Evolutionary conservation across 2,329 filamentous ascomycete species (phyloP).

Genomic region (Fusarium albidum): DNA sequence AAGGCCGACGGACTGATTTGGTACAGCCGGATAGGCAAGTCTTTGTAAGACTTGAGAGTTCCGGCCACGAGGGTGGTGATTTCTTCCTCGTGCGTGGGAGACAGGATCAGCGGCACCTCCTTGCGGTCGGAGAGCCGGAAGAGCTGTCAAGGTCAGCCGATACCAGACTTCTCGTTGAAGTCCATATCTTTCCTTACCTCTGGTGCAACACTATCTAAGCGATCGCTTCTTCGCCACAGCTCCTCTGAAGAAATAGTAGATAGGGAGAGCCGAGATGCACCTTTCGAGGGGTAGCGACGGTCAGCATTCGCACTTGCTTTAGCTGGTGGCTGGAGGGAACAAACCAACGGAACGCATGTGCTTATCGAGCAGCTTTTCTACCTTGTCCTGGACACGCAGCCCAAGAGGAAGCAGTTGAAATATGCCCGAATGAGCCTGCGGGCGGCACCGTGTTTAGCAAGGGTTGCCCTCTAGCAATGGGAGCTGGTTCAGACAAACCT

Average conservation of each 20-base stretch:
- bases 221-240: slow-evolving; percentile 85
- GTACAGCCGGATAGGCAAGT: slow-evolving; percentile 85
- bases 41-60: slow-evolving; percentile 82
- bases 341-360: slow-evolving; percentile 82
- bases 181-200: slow-evolving; percentile 63
- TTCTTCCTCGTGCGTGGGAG: slow-evolving; percentile 96
- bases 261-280: slow-evolving; percentile 81
- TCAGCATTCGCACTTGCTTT: slow-evolving; percentile 7
- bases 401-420: slow-evolving; percentile 93
- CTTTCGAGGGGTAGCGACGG: slow-evolving; percentile 46
- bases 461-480: background rate
- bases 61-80: slow-evolving; percentile 83
- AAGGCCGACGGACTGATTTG: slow-evolving; percentile 72
- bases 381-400: slow-evolving; percentile 84
- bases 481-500: slow-evolving; percentile 57
- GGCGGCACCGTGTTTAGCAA: slow-evolving; percentile 8
- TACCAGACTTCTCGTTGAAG: background rate
- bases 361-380: slow-evolving; percentile 85
- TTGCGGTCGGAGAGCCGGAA: slow-evolving; percentile 85
- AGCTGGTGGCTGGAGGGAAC: slow-evolving; percentile 8
- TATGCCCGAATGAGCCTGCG: slow-evolving; percentile 82
- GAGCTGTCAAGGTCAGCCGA: slow-evolving; percentile 63
- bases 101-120: slow-evolving; percentile 76
- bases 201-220: slow-evolving; percentile 74
- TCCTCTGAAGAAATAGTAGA: slow-evolving; percentile 87